phyloP scores from a whole-genome alignment of 176 grass and related monocot species.

The Ananas comosus region DNA sequence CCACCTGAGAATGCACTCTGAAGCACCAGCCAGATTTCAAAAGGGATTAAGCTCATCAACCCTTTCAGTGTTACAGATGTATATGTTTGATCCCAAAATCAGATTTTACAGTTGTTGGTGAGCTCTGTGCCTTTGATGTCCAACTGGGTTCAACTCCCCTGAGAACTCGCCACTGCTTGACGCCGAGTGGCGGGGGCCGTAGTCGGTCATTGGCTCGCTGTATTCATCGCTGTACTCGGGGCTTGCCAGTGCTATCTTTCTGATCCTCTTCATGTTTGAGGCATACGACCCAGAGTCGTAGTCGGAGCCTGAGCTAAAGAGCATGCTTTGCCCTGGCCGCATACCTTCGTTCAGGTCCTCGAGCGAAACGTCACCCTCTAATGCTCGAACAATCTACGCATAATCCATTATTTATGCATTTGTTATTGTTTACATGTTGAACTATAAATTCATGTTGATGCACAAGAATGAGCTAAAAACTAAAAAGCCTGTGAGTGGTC shows the following conservation, averaged over 20 bases:
- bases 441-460: background rate
- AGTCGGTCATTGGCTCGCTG: slow-evolving; percentile 13
- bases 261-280: slow-evolving; percentile 27
- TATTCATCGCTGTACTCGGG: slow-evolving; percentile 36
- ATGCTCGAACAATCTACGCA: slow-evolving; percentile 34
- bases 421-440: background rate
- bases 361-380: slow-evolving; percentile 30
- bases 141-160: slow-evolving; percentile 5
- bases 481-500: too few relatives aligned
- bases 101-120: background rate
- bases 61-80: background rate
- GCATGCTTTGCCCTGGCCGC: slow-evolving; percentile 22
- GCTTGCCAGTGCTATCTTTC: slow-evolving; percentile 17
- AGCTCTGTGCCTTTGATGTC: slow-evolving; percentile 6
- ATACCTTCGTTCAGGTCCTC: slow-evolving; percentile 38
- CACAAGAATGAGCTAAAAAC: too few relatives aligned
- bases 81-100: background rate
- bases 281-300: slow-evolving; percentile 30
- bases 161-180: slow-evolving; percentile 13
- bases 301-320: slow-evolving; percentile 20
- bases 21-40: background rate
- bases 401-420: background rate
- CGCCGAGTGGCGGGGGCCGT: slow-evolving; percentile 2
- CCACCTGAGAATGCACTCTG: background rate
- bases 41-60: background rate